Percentiles rank a stretch among this genome's conserved stretches.
Conservation (phyloP, 78 protist species). For the Planoprotostelium fungivorum region DNA sequence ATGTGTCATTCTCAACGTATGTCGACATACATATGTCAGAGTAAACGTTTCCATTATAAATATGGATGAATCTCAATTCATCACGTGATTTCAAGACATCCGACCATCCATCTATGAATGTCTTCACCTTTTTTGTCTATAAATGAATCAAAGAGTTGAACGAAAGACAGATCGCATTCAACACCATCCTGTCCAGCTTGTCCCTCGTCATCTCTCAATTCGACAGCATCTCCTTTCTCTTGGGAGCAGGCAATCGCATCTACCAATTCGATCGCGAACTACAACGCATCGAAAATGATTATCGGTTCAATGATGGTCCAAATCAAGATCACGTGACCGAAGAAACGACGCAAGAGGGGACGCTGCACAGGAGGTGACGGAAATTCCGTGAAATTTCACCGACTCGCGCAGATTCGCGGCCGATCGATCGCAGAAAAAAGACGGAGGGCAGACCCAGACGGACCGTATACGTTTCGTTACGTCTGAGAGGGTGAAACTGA, state of each 20-base stretch:
- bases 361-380: background rate
- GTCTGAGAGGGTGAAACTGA: background rate
- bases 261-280: background rate
- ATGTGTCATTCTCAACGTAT: too few relatives aligned
- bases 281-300: background rate
- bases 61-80: too few relatives aligned
- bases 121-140: too few relatives aligned
- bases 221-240: background rate
- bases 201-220: background rate
- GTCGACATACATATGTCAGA: too few relatives aligned
- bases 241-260: background rate
- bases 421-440: too few relatives aligned
- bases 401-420: too few relatives aligned
- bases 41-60: too few relatives aligned
- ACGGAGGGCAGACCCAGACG: background rate
- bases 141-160: background rate
- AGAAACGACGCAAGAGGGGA: background rate
- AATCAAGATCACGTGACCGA: background rate
- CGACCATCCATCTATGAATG: too few relatives aligned
- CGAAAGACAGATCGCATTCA: background rate
- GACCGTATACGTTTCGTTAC: background rate
- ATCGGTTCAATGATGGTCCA: background rate
- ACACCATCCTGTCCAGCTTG: background rate
- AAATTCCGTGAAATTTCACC: background rate
- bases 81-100: too few relatives aligned